A percentile compares a stretch with the other conserved stretches of the same genome.
Conservation (phyloP, 1,284 basidiomycete species). For the Trametes sp. region DNA sequence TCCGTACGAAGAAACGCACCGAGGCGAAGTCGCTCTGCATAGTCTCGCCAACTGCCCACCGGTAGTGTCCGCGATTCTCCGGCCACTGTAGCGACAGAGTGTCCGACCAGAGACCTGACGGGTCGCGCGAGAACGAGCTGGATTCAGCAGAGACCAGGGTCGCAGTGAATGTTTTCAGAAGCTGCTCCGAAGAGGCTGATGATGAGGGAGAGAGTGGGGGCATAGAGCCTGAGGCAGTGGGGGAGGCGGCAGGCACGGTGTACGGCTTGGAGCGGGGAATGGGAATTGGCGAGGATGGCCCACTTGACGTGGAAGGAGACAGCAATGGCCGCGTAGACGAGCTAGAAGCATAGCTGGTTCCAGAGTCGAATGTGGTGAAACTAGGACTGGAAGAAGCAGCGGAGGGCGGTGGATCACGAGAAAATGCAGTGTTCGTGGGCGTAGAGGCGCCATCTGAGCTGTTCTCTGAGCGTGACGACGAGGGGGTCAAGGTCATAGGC, state of each 20-base stretch:
- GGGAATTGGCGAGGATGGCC: constrained; percentile 18
- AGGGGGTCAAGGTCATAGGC: constrained; percentile 21
- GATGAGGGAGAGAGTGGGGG: constrained; percentile 33
- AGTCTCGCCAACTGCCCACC: constrained; percentile 82
- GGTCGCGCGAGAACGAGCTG: constrained; percentile 59
- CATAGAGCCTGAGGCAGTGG: constrained; percentile 46
- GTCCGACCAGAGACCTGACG: constrained; percentile 64
- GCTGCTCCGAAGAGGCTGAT: constrained; percentile 39
- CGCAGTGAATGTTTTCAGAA: constrained; percentile 56
- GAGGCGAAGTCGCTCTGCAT: constrained; percentile 70
- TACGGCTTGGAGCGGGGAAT: constrained; percentile 22
- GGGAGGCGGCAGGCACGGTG: constrained; percentile 41
- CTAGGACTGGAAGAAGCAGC: constrained; percentile 24
- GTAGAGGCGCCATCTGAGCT: constrained; percentile 22
- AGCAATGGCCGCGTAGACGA: constrained; percentile 27
- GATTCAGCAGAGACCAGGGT: constrained; percentile 65
- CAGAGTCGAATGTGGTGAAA: constrained; percentile 32
- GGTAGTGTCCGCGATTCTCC: constrained; percentile 65
- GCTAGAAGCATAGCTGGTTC: constrained; percentile 19
- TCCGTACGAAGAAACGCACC: constrained; percentile 72
- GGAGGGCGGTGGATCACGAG: constrained; percentile 19
- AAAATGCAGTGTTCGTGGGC: constrained; percentile 24
- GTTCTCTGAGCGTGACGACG: constrained; percentile 16
- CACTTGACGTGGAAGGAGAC: constrained; percentile 25
- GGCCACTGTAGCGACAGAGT: constrained; percentile 78